phyloP scores from a whole-genome alignment of 2,329 filamentous ascomycete species.

The Verticillium dahliae region DNA sequence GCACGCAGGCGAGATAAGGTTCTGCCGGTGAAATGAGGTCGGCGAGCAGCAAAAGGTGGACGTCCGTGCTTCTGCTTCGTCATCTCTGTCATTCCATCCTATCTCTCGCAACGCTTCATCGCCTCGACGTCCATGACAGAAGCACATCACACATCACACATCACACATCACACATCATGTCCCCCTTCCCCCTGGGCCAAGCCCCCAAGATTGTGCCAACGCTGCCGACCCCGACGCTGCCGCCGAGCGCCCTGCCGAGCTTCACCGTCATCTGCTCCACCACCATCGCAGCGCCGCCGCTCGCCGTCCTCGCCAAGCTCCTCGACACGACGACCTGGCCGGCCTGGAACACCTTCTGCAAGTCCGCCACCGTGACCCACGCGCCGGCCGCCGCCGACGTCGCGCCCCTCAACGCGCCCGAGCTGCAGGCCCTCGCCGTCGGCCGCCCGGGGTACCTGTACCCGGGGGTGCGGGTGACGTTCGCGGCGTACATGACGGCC shows the following conservation, averaged over 20 bases:
- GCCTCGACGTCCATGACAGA: no score
- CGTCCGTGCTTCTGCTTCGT: no score
- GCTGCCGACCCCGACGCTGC: background rate
- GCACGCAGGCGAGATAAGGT: no score
- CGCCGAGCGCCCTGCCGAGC: background rate
- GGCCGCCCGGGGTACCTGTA: conserved; percentile 14
- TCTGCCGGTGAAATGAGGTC: no score
- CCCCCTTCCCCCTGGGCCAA: background rate
- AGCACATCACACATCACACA: no score
- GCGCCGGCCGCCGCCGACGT: conserved; percentile 7
- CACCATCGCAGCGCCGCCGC: conserved; percentile 24
- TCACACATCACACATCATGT: no score
- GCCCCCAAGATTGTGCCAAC: background rate
- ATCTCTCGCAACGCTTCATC: no score
- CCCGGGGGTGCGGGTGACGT: conserved; percentile 22
- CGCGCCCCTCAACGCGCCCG: conserved; percentile 11
- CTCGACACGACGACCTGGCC: conserved; percentile 23
- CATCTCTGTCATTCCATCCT: no score
- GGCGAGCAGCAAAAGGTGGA: no score
- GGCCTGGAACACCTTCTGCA: conserved; percentile 28
- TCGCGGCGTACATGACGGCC: conserved; percentile 25
- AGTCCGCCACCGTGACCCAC: conserved; percentile 17
- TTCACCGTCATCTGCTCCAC: conserved; percentile 20
- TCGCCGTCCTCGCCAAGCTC: conserved; percentile 20
- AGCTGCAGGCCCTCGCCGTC: conserved; percentile 4